Evolutionary conservation across 306 rosid genomes (phyloP).

Genomic region (Acacia melanoxylon): DNA sequence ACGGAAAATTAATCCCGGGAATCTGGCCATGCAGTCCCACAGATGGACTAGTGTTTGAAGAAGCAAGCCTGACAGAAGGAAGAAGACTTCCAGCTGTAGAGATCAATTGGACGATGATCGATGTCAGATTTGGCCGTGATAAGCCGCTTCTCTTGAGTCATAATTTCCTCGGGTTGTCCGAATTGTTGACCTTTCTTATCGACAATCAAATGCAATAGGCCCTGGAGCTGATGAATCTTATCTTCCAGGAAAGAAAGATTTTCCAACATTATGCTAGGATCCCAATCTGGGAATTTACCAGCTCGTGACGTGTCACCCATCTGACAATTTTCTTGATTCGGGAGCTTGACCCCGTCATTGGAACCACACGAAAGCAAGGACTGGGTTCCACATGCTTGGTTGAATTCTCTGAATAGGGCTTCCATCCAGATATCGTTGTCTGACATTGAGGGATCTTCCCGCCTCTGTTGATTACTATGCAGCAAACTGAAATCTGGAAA

Average conservation of each 20-base stretch:
- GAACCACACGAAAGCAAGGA: constrained; percentile 33
- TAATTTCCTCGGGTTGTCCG: constrained; percentile 66
- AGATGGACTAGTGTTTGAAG: constrained; percentile 43
- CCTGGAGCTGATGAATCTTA: constrained; percentile 94
- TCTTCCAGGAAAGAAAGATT: constrained; percentile 84
- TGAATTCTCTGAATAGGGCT: constrained; percentile 54
- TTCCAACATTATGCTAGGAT: constrained; percentile 67
- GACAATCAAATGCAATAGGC: constrained; percentile 72
- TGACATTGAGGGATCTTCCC: constrained; percentile 46
- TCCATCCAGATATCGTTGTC: constrained; percentile 54
- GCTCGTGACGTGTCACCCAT: constrained; percentile 38
- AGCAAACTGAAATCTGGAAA: constrained; percentile 43
- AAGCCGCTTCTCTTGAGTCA: constrained; percentile 86
- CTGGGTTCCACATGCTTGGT: constrained; percentile 45
- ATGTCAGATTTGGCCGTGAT: constrained; percentile 88
- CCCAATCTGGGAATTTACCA: constrained; percentile 71
- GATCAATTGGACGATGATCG: constrained; percentile 85
- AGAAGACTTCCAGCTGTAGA: constrained; percentile 95
- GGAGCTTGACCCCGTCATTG: constrained; percentile 39
- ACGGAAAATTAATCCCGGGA: constrained; percentile 44
- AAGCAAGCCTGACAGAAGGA: constrained; percentile 68
- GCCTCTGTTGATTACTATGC: constrained; percentile 38
- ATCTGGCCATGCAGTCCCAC: constrained; percentile 56
- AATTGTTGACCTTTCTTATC: constrained; percentile 65
- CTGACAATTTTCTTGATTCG: constrained; percentile 48